A percentile compares a stretch with the other conserved stretches of the same genome.
phyloP scores from a whole-genome alignment of 768 basidiomycete genomes.

The Kondoa subrosea region DNA sequence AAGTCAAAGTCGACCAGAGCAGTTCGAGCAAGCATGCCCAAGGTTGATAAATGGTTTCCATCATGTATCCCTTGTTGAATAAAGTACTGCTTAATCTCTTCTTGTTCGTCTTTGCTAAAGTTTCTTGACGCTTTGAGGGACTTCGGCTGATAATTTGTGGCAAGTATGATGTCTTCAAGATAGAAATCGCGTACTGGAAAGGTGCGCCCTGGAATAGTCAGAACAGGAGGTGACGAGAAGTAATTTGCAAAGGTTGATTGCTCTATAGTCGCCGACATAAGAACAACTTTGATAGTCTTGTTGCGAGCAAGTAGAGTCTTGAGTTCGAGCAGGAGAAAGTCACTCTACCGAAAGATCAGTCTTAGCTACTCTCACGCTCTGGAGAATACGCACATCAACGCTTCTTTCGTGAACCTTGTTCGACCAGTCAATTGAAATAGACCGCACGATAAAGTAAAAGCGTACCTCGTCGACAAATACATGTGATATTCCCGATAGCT shows the following conservation, averaged over 20 bases:
- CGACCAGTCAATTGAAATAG: conserved; percentile 3
- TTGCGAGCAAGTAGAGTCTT: conserved; percentile 54
- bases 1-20: conserved; percentile 62
- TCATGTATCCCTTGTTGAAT: conserved; percentile 41
- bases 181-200: conserved; percentile 41
- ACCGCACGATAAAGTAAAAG: background rate
- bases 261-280: conserved; percentile 90
- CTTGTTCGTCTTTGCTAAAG: conserved; percentile 39
- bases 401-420: conserved; percentile 77
- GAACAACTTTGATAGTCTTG: conserved; percentile 46
- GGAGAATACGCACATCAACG: conserved; percentile 39
- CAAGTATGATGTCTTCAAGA: conserved; percentile 58
- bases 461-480: conserved; percentile 76
- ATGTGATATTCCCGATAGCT: conserved; percentile 55
- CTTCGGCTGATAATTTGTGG: conserved; percentile 43
- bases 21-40: conserved; percentile 47
- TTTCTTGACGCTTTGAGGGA: conserved; percentile 34
- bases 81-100: conserved; percentile 40
- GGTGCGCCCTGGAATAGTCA: conserved; percentile 56
- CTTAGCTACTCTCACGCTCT: background rate
- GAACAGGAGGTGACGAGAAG: conserved; percentile 59
- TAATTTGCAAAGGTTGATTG: conserved; percentile 68
- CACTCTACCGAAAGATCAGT: conserved; percentile 35
- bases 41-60: conserved; percentile 27
- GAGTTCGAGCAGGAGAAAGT: conserved; percentile 70